A percentile compares a stretch with the other conserved stretches of the same genome.
These are phyloP conservation scores for Aegle marmelos DNA, from an alignment of 345 rosid genomes.

Conservation along the genomic window DNA sequence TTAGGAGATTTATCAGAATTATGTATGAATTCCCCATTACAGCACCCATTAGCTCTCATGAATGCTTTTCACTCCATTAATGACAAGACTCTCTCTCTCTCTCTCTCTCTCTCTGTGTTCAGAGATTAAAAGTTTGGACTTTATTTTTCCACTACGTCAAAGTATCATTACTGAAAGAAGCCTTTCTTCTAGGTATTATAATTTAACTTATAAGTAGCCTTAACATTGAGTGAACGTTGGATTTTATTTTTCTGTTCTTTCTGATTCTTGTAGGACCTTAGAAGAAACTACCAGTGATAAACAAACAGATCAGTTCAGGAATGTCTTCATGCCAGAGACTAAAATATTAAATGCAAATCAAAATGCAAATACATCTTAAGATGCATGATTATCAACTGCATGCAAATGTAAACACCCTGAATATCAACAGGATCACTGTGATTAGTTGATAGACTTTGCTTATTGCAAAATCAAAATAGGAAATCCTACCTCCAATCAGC, in stretches of 20 bases:
- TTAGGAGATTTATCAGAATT: not conserved
- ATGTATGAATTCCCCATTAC: not conserved
- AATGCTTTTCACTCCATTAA: not conserved
- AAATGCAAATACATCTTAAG: not conserved
- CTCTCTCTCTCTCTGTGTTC: not conserved
- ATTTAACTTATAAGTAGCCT: not conserved
- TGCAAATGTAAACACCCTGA: not conserved
- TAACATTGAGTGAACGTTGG: not conserved
- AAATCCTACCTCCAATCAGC: conserved; percentile 48
- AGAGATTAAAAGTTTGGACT: not conserved
- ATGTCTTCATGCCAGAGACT: not conserved
- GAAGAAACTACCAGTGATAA: not conserved
- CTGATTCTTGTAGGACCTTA: not conserved
- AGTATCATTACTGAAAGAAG: not conserved
- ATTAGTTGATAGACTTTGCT: not conserved
- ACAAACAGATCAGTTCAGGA: not conserved
- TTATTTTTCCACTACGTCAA: not conserved
- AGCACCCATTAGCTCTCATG: not conserved
- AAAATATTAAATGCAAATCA: not conserved
- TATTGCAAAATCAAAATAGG: not conserved
- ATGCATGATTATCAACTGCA: not conserved
- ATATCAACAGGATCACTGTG: not conserved
- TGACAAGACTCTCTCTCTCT: too few relatives aligned
- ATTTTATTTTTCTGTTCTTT: not conserved
- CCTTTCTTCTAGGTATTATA: not conserved